A percentile compares a stretch with the other conserved stretches of the same genome.
These are phyloP conservation scores for Termitomyces bulborhizus DNA, from an alignment of 768 basidiomycete genomes.

Conservation along the genomic window DNA sequence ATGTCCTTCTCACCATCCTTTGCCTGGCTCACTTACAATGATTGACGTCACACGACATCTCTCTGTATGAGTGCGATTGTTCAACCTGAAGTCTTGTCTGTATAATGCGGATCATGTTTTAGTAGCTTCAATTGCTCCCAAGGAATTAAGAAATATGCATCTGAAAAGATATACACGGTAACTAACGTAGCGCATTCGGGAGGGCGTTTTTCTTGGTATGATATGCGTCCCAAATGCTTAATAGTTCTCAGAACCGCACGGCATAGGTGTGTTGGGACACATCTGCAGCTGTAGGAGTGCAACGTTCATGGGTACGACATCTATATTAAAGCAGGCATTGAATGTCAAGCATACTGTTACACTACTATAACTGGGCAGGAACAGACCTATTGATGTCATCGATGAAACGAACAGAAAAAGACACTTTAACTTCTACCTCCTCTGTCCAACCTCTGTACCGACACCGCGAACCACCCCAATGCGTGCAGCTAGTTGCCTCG, in stretches of 20 bases:
- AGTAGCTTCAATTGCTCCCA: too few species aligned
- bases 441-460: slow-evolving; percentile 17
- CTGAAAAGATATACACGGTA: background rate
- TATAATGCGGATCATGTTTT: background rate
- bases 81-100: background rate
- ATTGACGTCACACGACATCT: background rate
- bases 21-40: background rate
- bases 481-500: slow-evolving; percentile 77
- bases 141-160: background rate
- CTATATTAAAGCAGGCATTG: background rate
- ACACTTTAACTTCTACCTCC: slow-evolving; percentile 5
- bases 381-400: slow-evolving; percentile 10
- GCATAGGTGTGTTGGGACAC: background rate
- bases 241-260: background rate
- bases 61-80: background rate
- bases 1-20: too few species aligned
- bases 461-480: slow-evolving; percentile 62
- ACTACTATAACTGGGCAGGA: background rate
- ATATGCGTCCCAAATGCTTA: background rate
- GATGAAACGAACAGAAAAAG: background rate
- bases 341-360: background rate
- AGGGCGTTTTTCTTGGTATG: background rate
- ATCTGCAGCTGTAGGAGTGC: too few species aligned
- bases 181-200: background rate
- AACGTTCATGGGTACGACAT: background rate